A percentile compares a stretch with the other conserved stretches of the same genome.
Conservation (phyloP, 257 asterid species). For the Solanum tarijense region DNA sequence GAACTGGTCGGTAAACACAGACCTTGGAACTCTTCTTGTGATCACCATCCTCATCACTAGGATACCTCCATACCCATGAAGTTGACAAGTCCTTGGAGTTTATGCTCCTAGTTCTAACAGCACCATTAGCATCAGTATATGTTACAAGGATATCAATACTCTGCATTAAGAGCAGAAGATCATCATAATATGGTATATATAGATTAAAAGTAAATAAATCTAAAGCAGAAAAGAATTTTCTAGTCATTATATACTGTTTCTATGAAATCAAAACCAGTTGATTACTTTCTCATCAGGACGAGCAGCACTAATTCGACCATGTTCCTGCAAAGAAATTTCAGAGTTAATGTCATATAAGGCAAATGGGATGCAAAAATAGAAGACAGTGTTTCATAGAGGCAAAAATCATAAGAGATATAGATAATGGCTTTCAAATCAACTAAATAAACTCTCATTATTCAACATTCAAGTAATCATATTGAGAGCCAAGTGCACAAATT, state of each 20-base stretch:
- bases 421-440: neutral
- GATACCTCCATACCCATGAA: conserved; percentile 89
- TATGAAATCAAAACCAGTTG: conserved; percentile 5
- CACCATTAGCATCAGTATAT: conserved; percentile 70
- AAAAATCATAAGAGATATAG: neutral
- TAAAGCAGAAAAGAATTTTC: neutral
- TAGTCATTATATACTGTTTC: conserved; percentile 1
- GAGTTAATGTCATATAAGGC: conserved; percentile 2
- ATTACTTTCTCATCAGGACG: conserved; percentile 54
- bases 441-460: neutral
- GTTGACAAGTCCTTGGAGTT: conserved; percentile 66
- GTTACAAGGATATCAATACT: conserved; percentile 71
- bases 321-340: conserved; percentile 44
- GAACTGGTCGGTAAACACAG: neutral
- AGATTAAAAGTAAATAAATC: neutral
- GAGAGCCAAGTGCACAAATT: neutral
- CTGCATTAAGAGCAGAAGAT: conserved; percentile 39
- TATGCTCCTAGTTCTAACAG: conserved; percentile 49
- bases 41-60: conserved; percentile 32
- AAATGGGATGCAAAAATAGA: neutral
- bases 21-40: conserved; percentile 39
- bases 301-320: conserved; percentile 27
- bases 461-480: neutral
- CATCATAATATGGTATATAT: neutral
- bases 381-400: neutral